These are phyloP conservation scores for Trapa bicornis DNA, from an alignment of 345 rosid genomes.

Conservation along the genomic window DNA sequence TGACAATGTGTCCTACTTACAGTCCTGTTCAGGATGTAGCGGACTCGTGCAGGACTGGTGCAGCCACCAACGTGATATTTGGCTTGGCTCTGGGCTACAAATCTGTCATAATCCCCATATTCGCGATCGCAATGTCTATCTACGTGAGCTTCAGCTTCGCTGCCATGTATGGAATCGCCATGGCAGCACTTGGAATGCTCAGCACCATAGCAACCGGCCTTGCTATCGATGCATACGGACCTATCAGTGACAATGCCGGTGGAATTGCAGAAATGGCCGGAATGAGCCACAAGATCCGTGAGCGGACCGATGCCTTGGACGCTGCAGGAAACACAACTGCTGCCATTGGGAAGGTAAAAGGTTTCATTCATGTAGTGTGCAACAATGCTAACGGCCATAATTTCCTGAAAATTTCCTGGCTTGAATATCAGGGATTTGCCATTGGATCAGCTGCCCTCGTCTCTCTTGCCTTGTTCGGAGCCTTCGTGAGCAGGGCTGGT, in stretches of 20 bases:
- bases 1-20: neutral
- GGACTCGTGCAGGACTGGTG: constrained; percentile 53
- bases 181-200: constrained; percentile 62
- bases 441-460: constrained; percentile 66
- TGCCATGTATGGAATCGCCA: constrained; percentile 60
- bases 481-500: constrained; percentile 60
- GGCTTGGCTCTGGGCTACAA: constrained; percentile 62
- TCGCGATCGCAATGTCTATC: constrained; percentile 41
- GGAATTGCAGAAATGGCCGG: constrained; percentile 69
- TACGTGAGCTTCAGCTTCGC: constrained; percentile 61
- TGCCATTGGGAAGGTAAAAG: constrained; percentile 57
- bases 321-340: constrained; percentile 73
- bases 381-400: neutral
- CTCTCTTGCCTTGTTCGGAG: constrained; percentile 60
- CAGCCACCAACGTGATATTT: constrained; percentile 58
- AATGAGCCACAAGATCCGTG: constrained; percentile 51
- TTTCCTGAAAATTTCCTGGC: neutral
- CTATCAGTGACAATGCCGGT: constrained; percentile 62
- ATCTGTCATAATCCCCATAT: constrained; percentile 54
- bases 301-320: constrained; percentile 53
- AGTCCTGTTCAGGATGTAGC: constrained; percentile 71
- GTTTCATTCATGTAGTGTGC: neutral
- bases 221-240: constrained; percentile 62
- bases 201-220: constrained; percentile 63
- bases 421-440: constrained; percentile 43